Evolutionary conservation across 2,329 filamentous ascomycete species (phyloP).

Genomic region (Fusarium longipes): DNA sequence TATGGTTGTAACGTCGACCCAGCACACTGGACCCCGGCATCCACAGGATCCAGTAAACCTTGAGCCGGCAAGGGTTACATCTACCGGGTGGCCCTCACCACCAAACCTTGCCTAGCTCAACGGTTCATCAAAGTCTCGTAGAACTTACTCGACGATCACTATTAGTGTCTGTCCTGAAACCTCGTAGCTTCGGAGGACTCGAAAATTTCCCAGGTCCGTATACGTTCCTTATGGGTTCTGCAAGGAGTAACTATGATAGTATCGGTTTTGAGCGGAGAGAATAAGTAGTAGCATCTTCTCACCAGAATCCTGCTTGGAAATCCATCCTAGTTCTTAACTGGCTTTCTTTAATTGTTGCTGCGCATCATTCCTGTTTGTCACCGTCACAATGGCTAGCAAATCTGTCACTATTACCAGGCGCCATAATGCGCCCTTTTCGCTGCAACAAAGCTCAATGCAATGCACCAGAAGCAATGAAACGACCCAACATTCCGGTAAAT

Average conservation of each 20-base stretch:
- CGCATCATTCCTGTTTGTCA: neutral
- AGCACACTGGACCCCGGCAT: neutral
- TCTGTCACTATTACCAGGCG: conserved; percentile 18
- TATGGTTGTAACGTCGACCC: conserved; percentile 3
- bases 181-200: conserved; percentile 8
- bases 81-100: neutral
- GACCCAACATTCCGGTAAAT: conserved; percentile 26
- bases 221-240: neutral
- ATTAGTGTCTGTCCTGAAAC: conserved; percentile 17
- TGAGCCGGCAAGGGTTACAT: conserved; percentile 8
- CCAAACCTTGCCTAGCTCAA: neutral
- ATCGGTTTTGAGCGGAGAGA: neutral
- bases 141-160: conserved; percentile 6
- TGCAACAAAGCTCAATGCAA: conserved; percentile 4
- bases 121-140: neutral
- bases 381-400: conserved; percentile 13
- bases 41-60: neutral
- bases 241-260: neutral
- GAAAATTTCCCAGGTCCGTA: neutral
- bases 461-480: neutral
- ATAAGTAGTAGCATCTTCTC: conserved; percentile 24
- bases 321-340: neutral
- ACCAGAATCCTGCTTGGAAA: neutral
- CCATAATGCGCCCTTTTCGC: neutral
- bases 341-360: neutral